Evolutionary conservation across 768 basidiomycete genomes (phyloP), one percentile per base, ranked within the genome.

Genomic region (Phylloporus rhodoxanthus): DNA sequence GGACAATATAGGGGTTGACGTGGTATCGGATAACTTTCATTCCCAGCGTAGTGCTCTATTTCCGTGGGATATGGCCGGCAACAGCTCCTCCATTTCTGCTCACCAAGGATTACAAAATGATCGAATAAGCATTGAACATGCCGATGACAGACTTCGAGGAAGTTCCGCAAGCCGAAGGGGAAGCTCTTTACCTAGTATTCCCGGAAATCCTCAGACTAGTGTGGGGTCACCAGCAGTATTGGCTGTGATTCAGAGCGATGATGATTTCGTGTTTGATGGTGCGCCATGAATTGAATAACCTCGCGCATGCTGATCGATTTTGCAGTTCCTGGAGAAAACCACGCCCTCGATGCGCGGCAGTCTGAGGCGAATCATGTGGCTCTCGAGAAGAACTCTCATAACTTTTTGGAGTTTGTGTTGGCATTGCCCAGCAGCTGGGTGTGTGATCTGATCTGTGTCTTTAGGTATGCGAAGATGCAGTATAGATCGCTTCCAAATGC

Each of bases 61-160:
- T 61, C 88, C 89, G 5, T 91, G 88, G 88, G 87, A 91, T 59
- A 78, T 90, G 62, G 87, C 87, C 5, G 85, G 82, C 1, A 73
- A 71, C 34, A 86, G 82, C 45, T 85, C 84, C 1, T 81, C 77
- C 28, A 71, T 69, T 21, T 56, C 59, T 28, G 77, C 67, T 21
- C 74, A 50, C 2, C 67, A 69, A 30, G 68, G 67, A 19, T 49
- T 62, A 13, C 63, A 56, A 7, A 45, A 72, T 54, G 77, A 77
- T 45, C 69, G 71, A 40, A 59, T 75, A 36, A 74, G 74, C 54
- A 57, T 84, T 26, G 81, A 79, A 28, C 72, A 68, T 17, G 78
- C 75, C 3, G 81, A 83, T 49, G 63, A 75, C 29, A 72, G 70
- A 46, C 63, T 83, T 54, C 73, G 81, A 53, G 77, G 78, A 46